Percentiles rank a stretch among this genome's conserved stretches.
These are phyloP conservation scores for Kickxella alabastrina DNA, from an alignment of 192 early-diverging fungal species.

Conservation along the genomic window DNA sequence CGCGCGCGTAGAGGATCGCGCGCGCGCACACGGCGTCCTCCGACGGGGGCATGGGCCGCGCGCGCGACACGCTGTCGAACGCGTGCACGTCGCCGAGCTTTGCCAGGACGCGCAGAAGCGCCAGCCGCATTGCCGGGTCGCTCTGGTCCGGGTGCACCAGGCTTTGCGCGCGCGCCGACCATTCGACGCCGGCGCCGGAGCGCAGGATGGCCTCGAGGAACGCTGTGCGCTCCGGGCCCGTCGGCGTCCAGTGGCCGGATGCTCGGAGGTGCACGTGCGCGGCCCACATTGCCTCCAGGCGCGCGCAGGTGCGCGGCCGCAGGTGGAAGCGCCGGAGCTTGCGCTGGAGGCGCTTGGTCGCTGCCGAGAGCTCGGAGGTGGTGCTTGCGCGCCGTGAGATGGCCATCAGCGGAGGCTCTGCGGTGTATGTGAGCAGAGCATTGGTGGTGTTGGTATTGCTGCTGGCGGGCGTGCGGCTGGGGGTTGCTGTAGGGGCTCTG, in stretches of 20 bases:
- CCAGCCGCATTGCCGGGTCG: conserved; percentile 3
- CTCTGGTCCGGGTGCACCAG: conserved; percentile 4
- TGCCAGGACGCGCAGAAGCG: conserved; percentile 20
- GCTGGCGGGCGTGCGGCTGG: no score
- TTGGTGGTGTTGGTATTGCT: no score
- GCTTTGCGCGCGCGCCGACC: conserved; percentile 18
- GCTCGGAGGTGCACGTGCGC: conserved; percentile 15
- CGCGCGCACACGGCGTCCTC: conserved; percentile 13
- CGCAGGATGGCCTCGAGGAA: conserved; percentile 30
- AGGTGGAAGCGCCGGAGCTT: conserved; percentile 24
- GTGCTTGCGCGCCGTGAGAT: no score
- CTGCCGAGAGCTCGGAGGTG: conserved; percentile 16
- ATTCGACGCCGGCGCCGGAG: conserved; percentile 10
- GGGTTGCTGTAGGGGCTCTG: no score
- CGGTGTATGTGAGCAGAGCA: conserved; percentile 1
- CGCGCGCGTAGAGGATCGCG: conserved; percentile 19
- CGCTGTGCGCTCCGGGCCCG: conserved; percentile 10
- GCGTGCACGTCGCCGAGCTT: conserved; percentile 27
- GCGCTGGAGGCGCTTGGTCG: conserved; percentile 17
- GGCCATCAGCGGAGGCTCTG: conserved; percentile 22
- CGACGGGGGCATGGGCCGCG: neutral
- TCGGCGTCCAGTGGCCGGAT: conserved; percentile 10
- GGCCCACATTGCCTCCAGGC: conserved; percentile 35
- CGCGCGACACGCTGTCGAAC: neutral
- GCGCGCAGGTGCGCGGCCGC: conserved; percentile 14